Evolutionary conservation across 495 filamentous ascomycete genomes (phyloP).

Genomic region (Lepidopterella palustris): DNA sequence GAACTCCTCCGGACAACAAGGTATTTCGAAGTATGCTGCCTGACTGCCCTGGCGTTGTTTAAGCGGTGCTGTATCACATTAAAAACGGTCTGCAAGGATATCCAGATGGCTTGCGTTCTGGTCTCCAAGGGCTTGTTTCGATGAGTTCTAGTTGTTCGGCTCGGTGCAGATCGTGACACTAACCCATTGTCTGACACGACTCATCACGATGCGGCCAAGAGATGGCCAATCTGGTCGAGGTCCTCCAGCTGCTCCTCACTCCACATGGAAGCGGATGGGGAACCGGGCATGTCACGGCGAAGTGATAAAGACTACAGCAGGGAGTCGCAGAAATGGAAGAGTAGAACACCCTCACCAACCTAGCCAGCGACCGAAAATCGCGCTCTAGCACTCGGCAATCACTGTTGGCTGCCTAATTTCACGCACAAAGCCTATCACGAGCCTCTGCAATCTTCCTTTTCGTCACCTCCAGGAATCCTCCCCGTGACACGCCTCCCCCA

Average conservation of each 20-base stretch:
- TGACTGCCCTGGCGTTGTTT: background rate
- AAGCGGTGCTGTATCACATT: background rate
- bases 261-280: background rate
- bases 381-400: background rate
- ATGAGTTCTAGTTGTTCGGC: slow-evolving; percentile 3
- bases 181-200: background rate
- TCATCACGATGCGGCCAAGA: background rate
- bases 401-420: background rate
- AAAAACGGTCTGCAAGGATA: slow-evolving; percentile 6
- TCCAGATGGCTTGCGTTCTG: background rate
- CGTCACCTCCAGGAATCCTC: background rate
- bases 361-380: background rate
- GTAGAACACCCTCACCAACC: background rate
- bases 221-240: background rate
- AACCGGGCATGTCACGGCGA: background rate
- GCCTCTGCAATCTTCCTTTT: background rate
- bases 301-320: background rate
- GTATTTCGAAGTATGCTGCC: background rate
- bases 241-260: too few relatives aligned
- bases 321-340: background rate
- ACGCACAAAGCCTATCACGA: background rate
- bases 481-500: background rate
- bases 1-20: background rate
- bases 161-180: slow-evolving; percentile 10
- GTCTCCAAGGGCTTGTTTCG: background rate